Percentiles rank a stretch among this genome's conserved stretches.
These are phyloP conservation scores for Calonectria henricotiae DNA, from an alignment of 2,329 filamentous ascomycete genomes.

Conservation along the genomic window DNA sequence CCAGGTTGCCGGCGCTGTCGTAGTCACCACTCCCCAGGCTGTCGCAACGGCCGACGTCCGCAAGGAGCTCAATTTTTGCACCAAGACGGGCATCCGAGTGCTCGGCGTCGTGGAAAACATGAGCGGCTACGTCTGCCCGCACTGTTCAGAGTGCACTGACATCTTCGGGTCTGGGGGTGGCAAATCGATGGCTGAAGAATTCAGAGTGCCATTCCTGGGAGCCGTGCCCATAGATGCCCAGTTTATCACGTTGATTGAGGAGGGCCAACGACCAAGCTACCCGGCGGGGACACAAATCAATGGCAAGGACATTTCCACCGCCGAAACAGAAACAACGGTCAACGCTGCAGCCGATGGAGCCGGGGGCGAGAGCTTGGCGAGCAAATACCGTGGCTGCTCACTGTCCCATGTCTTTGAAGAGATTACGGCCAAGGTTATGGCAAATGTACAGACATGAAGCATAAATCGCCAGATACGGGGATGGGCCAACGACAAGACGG, in stretches of 20 bases:
- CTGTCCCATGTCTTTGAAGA: slow-evolving; percentile 78
- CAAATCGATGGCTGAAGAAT: slow-evolving; percentile 89
- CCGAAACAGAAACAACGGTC: slow-evolving; percentile 47
- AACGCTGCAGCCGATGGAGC: slow-evolving; percentile 24
- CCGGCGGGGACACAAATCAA: slow-evolving; percentile 77
- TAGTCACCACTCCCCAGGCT: slow-evolving; percentile 97
- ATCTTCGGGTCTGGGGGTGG: slow-evolving; percentile 95
- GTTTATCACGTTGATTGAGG: slow-evolving; percentile 90
- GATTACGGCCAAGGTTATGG: slow-evolving; percentile 69
- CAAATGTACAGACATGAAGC: slow-evolving; percentile 41
- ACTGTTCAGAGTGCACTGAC: slow-evolving; percentile 89
- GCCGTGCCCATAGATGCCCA: slow-evolving; percentile 93
- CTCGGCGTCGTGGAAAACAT: slow-evolving; percentile 98
- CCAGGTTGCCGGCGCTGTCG: slow-evolving; percentile 88
- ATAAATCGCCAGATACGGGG: neutral
- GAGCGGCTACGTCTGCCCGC: slow-evolving; percentile 89
- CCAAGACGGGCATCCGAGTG: slow-evolving; percentile 84
- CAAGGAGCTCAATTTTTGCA: slow-evolving; percentile 95
- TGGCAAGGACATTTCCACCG: slow-evolving; percentile 68
- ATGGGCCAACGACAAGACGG: neutral
- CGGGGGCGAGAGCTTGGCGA: slow-evolving; percentile 68
- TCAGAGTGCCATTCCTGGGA: slow-evolving; percentile 87
- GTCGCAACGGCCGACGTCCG: slow-evolving; percentile 94
- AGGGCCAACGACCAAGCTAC: slow-evolving; percentile 76
- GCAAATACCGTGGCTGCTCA: slow-evolving; percentile 83